Evolutionary conservation across 2,329 filamentous ascomycete species (phyloP).

Genomic region (Colletotrichum aenigma): DNA sequence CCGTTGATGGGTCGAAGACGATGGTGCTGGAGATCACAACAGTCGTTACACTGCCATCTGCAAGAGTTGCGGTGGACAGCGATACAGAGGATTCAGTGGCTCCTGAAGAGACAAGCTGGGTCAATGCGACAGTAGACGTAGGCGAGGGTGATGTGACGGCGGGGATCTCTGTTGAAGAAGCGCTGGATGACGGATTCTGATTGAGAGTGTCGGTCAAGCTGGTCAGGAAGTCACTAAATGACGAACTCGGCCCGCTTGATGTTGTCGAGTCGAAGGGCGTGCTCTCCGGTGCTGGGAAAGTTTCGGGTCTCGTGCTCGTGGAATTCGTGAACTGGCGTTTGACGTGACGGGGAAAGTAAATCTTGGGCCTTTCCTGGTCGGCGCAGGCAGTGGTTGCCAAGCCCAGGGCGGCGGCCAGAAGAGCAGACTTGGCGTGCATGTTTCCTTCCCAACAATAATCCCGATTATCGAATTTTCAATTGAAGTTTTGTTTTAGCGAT

Average conservation of each 20-base stretch:
- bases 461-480: not conserved
- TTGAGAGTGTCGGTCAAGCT: slow-evolving; percentile 20
- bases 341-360: slow-evolving; percentile 63
- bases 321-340: slow-evolving; percentile 54
- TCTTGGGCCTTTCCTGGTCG: slow-evolving; percentile 51
- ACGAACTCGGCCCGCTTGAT: not conserved
- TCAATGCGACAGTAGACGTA: not conserved
- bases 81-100: not conserved
- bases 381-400: slow-evolving; percentile 49
- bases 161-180: not conserved
- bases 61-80: slow-evolving; percentile 19
- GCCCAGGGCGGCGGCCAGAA: slow-evolving; percentile 54
- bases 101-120: not conserved
- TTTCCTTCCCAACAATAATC: slow-evolving; percentile 24
- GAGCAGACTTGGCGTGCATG: slow-evolving; percentile 54
- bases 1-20: slow-evolving; percentile 12
- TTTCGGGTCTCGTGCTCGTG: slow-evolving; percentile 37
- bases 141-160: not conserved
- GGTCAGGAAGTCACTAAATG: slow-evolving; percentile 17
- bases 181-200: slow-evolving; percentile 4
- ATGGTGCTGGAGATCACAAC: slow-evolving; percentile 30
- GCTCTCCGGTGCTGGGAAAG: slow-evolving; percentile 27
- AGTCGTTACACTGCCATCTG: slow-evolving; percentile 27
- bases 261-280: slow-evolving; percentile 20
- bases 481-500: slow-evolving; percentile 15